Conservation (phyloP, 257 asterid species). For the Penstemon newberryi region DNA sequence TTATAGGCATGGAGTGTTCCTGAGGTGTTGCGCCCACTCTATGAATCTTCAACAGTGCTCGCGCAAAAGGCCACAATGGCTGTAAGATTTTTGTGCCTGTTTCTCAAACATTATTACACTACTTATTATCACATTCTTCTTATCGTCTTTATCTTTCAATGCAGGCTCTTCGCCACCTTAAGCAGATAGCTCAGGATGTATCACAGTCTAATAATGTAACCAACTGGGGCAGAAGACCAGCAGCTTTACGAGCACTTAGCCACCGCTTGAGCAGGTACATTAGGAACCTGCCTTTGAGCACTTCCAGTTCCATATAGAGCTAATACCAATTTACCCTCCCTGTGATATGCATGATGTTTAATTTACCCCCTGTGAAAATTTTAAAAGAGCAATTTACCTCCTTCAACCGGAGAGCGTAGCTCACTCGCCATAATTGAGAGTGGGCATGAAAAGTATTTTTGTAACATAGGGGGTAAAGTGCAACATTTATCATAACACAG, state of each 20-base stretch:
- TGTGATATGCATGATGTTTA: no score
- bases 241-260: slow-evolving; percentile 81
- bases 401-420: no score
- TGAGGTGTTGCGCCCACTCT: slow-evolving; percentile 86
- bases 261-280: slow-evolving; percentile 76
- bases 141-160: slow-evolving; percentile 1
- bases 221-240: slow-evolving; percentile 91
- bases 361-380: no score
- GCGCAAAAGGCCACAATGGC: slow-evolving; percentile 84
- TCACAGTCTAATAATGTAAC: slow-evolving; percentile 57
- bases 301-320: no score
- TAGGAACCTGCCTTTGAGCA: no score
- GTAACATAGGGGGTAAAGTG: no score
- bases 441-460: no score
- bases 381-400: no score
- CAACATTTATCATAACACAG: no score
- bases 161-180: slow-evolving; percentile 87
- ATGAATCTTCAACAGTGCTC: slow-evolving; percentile 74
- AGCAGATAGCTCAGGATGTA: slow-evolving; percentile 80
- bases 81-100: slow-evolving; percentile 39
- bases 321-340: no score
- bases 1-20: slow-evolving; percentile 80
- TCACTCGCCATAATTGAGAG: no score
- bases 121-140: background rate
- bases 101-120: background rate